phyloP scores from a whole-genome alignment of 768 basidiomycete species.

The Pisolithus microcarpus region DNA sequence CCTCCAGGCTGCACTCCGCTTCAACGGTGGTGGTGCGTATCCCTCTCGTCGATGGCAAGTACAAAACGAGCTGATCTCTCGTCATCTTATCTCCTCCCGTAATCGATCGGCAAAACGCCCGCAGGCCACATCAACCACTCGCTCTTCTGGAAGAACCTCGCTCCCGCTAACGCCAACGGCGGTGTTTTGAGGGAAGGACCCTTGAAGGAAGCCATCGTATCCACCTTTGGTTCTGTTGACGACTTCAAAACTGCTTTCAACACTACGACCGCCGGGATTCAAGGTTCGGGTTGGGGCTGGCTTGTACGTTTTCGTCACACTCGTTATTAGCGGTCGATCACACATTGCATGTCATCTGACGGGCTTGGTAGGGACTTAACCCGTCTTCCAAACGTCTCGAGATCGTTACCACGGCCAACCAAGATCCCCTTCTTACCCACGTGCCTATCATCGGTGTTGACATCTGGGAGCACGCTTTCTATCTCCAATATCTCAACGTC shows the following conservation, averaged over 20 bases:
- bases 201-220: constrained; percentile 57
- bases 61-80: background rate
- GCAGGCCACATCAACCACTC: constrained; percentile 90
- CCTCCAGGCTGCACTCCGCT: constrained; percentile 87
- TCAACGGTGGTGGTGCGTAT: constrained; percentile 87
- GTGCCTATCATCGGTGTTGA: constrained; percentile 87
- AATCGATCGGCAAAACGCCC: constrained; percentile 7
- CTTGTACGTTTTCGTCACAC: constrained; percentile 48
- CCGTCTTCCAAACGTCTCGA: constrained; percentile 64
- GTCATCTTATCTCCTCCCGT: constrained; percentile 10
- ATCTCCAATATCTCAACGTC: constrained; percentile 94
- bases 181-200: constrained; percentile 55
- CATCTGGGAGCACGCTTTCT: constrained; percentile 96
- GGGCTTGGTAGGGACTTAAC: constrained; percentile 55
- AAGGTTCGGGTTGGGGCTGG: constrained; percentile 97
- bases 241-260: constrained; percentile 76
- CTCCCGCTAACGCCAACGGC: constrained; percentile 50
- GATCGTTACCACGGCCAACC: constrained; percentile 88
- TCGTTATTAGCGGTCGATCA: background rate
- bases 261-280: constrained; percentile 74
- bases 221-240: constrained; percentile 65
- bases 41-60: background rate
- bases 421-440: constrained; percentile 79
- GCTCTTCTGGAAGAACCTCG: constrained; percentile 93
- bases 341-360: background rate